These are phyloP conservation scores for Pinus taeda DNA, from an alignment of 75 land plant genomes.

Conservation along the genomic window DNA sequence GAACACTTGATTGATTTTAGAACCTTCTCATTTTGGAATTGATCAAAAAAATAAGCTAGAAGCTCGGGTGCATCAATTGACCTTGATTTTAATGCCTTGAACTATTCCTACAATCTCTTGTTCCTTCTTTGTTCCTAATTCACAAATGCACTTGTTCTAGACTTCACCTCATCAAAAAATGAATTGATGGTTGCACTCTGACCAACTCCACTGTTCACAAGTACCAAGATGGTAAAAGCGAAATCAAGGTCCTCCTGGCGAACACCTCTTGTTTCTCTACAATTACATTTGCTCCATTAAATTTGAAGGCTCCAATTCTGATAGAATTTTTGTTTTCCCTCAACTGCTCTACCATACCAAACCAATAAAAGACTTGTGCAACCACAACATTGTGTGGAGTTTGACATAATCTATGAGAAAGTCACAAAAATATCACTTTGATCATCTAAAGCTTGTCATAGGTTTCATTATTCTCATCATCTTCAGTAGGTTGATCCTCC, in stretches of 20 bases:
- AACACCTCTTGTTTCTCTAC: conserved; percentile 57
- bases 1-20: conserved; percentile 57
- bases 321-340: too few species aligned
- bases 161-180: conserved; percentile 65
- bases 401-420: too few species aligned
- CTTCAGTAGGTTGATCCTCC: too few species aligned
- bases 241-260: conserved; percentile 72
- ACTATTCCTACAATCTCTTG: conserved; percentile 69
- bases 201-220: conserved; percentile 91
- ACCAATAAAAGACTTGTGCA: too few species aligned
- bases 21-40: conserved; percentile 28
- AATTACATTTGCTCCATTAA: background rate
- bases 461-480: too few species aligned
- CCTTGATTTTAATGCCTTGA: conserved; percentile 72
- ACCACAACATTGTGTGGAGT: too few species aligned
- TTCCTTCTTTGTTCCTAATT: conserved; percentile 60
- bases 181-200: conserved; percentile 97
- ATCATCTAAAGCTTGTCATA: too few species aligned
- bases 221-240: conserved; percentile 69
- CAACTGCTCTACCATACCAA: too few species aligned
- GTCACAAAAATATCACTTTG: too few species aligned
- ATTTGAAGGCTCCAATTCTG: too few species aligned
- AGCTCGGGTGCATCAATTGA: conserved; percentile 88
- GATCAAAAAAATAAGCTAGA: background rate
- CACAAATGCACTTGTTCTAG: conserved; percentile 62